A percentile compares a stretch with the other conserved stretches of the same genome.
Evolutionary conservation across 2,329 filamentous ascomycete species (phyloP).

Genomic region (Xylariales sp.): DNA sequence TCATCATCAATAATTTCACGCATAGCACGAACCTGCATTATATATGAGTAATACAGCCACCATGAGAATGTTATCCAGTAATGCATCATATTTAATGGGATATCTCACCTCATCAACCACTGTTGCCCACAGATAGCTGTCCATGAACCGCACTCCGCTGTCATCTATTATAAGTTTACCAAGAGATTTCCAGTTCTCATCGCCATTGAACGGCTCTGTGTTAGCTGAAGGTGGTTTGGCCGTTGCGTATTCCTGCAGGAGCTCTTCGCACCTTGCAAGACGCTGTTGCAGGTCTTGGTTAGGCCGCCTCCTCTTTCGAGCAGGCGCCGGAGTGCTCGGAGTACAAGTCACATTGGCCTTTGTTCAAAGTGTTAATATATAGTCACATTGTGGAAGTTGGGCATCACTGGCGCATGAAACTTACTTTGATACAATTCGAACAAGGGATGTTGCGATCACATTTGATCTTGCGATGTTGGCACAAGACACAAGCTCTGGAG

Average conservation of each 20-base stretch:
- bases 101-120: slow-evolving; percentile 53
- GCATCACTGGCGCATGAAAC: slow-evolving; percentile 1
- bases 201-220: slow-evolving; percentile 17
- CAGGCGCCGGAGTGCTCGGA: slow-evolving; percentile 55
- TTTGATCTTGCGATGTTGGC: slow-evolving; percentile 60
- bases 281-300: slow-evolving; percentile 60
- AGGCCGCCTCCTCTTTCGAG: slow-evolving; percentile 53
- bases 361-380: not conserved
- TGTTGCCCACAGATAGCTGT: slow-evolving; percentile 49
- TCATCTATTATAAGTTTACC: slow-evolving; percentile 55
- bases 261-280: slow-evolving; percentile 53
- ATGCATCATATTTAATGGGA: too few species aligned
- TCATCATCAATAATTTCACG: slow-evolving; percentile 54
- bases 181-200: slow-evolving; percentile 37
- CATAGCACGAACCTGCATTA: slow-evolving; percentile 51
- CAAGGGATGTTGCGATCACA: slow-evolving; percentile 57
- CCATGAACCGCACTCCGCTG: slow-evolving; percentile 48
- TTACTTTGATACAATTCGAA: slow-evolving; percentile 56
- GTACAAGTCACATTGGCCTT: slow-evolving; percentile 57
- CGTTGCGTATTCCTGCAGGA: slow-evolving; percentile 53
- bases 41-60: not conserved
- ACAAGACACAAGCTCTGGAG: slow-evolving; percentile 45
- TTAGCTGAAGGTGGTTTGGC: slow-evolving; percentile 19
- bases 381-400: not conserved
- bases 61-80: too few species aligned